Evolutionary conservation across 176 grass and related monocot species (phyloP), one percentile per base, ranked within the genome.

Genomic region (Puccinellia tenuiflora): DNA sequence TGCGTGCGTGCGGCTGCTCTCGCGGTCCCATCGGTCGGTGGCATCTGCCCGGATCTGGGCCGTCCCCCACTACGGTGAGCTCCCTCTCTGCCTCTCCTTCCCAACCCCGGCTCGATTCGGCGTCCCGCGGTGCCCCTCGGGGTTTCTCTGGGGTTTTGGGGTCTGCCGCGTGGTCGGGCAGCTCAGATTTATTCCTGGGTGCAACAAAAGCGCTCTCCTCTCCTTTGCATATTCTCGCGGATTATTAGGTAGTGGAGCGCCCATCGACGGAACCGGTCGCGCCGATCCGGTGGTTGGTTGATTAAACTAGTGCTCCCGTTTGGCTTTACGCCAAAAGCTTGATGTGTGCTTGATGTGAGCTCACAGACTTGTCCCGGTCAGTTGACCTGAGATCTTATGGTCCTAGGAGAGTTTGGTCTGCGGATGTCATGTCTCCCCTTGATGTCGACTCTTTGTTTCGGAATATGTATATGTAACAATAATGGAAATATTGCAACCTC

Each of bases 51-150:
- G 15, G 79, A 82, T 55, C 83, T 60, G 68, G 46, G 22, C 50
- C 65, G 79, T 31, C 37, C 5, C 54, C n/a, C 52, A 5, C 73
- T 73, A 48, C 66, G 87, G 87, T 84, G 68, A 80, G 57, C 65
- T 34, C 69, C 53, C 0, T 11, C 6, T 37, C 7, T 2, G 10
- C 0, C 14, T 65, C 10, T 47, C 51, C 47, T 39, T 5, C 7
- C 34, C 55, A 0, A 6, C 30, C 2, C 6, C 22, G 4, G 14
- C 18, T 69, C 47, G 38, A 76, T 68, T 57, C 22, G 33, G n/a
- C 6, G 26, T 29, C 9, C 53, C 6, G 2, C 11, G 40, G 9
- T 42, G 9, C 39, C 61, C 40, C 40, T 42, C n/a, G 35, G 66
- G 42, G 10, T 68, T 48, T 21, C 45, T 2, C 42, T 0, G 59